Base-by-base conservation (phyloP, 257 asterid species). In the Vinca minor region DNA sequence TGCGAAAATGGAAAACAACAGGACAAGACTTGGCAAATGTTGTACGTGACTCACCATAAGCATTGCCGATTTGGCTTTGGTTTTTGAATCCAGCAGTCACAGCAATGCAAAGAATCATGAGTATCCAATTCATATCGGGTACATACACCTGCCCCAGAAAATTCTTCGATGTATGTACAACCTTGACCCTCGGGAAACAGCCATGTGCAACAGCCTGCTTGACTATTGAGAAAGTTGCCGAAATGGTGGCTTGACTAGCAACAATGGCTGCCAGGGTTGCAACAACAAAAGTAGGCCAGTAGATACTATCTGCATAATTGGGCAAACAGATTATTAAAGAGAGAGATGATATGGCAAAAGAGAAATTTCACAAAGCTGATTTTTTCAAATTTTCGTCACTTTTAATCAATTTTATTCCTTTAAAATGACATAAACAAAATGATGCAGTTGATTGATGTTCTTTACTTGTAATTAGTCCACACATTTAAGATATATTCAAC, bases 61-160 rank as follows among this genome's bases (percentile, higher is more conserved):
- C 98, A 68, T 92, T 92, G 78, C 95, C 97, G 44, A 92, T 92
- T 81, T 92, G 98, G 83, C 85, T 87, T 67, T 92, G 94, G 69
- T 92, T 85, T 76, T 81, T 78, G 86, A 92, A 92, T 65, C 98
- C 98, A 62, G 97, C 98, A 48, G 97, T 89, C 39, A 89, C 98
- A 67, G 91, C 94, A 52, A 92, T 92, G 77, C 98, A 89, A 65
- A 92, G 97, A 71, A 89, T 62, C 98, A 92, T 82, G 42, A 92
- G 95, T 69, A 89, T 85, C 98, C 98, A 92, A 71, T 92, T 92
- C 65, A 92, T 85, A 74, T 92, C 98, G 1, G 98, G 98, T 64
- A 87, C 83, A 67, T 89, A 92, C 12, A 92, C 83, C 76, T 92
- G 98, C 52, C 98, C 96, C 0, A 85, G 88, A 72, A 91, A 91